Evolutionary conservation across 495 filamentous ascomycete genomes (phyloP).

Genomic region (Daldinia concentrica): DNA sequence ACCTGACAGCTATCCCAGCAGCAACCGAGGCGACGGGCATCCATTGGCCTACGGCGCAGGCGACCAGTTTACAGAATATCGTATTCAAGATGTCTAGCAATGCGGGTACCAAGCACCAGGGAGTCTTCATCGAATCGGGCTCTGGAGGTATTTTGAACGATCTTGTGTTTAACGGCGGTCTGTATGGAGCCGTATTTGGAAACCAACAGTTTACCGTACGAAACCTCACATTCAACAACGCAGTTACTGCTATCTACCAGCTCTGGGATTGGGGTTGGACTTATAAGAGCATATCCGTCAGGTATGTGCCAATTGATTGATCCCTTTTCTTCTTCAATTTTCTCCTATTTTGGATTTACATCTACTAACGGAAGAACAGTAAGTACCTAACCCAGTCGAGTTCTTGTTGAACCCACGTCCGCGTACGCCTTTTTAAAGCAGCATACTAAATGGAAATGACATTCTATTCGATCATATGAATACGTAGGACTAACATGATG

Average conservation of each 20-base stretch:
- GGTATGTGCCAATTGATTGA: slow-evolving; percentile 23
- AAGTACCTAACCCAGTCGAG: slow-evolving; percentile 7
- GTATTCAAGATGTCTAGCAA: slow-evolving; percentile 69
- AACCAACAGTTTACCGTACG: slow-evolving; percentile 86
- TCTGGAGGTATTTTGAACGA: slow-evolving; percentile 80
- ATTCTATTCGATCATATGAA: not conserved
- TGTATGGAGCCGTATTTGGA: slow-evolving; percentile 69
- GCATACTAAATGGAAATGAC: not conserved
- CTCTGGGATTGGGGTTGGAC: slow-evolving; percentile 66
- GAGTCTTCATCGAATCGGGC: slow-evolving; percentile 78
- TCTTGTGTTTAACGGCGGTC: slow-evolving; percentile 75
- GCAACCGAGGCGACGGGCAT: slow-evolving; percentile 68
- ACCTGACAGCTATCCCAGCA: slow-evolving; percentile 67
- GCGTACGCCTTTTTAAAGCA: not conserved
- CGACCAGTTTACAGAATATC: slow-evolving; percentile 78
- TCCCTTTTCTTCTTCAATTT: no score
- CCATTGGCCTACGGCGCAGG: slow-evolving; percentile 82
- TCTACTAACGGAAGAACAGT: slow-evolving; percentile 17
- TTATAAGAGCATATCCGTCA: slow-evolving; percentile 73
- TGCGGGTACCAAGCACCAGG: slow-evolving; percentile 70
- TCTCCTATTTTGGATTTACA: not conserved
- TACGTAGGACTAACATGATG: not conserved
- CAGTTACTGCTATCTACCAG: slow-evolving; percentile 61
- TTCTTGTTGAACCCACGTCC: not conserved
- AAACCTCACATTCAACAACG: slow-evolving; percentile 71